Base-by-base conservation (phyloP, 768 basidiomycete species). In the Russula abietina region DNA sequence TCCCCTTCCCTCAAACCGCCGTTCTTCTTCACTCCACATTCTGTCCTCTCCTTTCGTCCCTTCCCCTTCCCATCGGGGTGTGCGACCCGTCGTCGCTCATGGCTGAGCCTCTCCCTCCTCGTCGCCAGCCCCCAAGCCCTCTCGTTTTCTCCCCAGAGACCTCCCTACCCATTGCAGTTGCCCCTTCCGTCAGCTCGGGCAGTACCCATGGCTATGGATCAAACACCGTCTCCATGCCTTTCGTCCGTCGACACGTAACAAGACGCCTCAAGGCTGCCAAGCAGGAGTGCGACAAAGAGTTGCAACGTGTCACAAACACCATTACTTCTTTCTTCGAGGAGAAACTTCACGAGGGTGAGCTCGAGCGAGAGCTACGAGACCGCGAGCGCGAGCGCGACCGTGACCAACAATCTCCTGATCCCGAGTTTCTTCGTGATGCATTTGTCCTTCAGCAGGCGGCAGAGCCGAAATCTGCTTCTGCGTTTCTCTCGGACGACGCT, bases 261-360 rank as follows among this genome's bases (percentile, higher is more conserved):
- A 85, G 93, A 66, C 87, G 97, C 61, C 85, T 98, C 75, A 89
- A 87, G 77, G 89, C 88, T 4, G 94, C 96, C 61, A 98, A 99
- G 79, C 85, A 90, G 55, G 91, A 91, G 67, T 99, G 96, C 80
- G 93, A 99, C 83, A 91, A 90, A 79, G 93, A 97, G 75, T 84
- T 99, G 10, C 87, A 88, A 71, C 88, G 93, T 71, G 90, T 98
- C 72, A 93, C 95, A 63, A 88, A 91, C 75, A 91, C 87, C 64
- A 94, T 99, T 79, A 96, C 96, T 66, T 75, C 85, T 43, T 98
- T 93, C 76, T 96, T 97, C 69, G 96, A 99, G 77, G 89, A 93
- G 71, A 84, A 88, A 69, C 81, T 96, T 41, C 80, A 88, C 50
- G 89, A 91, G 66, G 84, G 81, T 57, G 87, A 92, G 73, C 83